These are phyloP conservation scores for Ophiocordyceps camponoti-rufipedis DNA, from an alignment of 2,329 filamentous ascomycete genomes.

Conservation along the genomic window DNA sequence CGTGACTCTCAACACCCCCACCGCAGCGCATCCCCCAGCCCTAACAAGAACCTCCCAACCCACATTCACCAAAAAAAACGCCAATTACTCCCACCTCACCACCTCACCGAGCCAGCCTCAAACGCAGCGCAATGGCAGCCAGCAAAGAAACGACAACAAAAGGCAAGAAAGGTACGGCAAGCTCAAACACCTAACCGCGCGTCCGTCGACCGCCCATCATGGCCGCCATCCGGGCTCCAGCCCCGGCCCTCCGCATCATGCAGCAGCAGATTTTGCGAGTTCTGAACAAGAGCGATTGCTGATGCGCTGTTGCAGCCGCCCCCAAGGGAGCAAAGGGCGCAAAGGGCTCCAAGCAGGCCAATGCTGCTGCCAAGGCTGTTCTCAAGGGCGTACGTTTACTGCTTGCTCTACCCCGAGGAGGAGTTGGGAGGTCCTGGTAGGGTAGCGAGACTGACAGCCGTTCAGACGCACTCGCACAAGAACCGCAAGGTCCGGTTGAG, in stretches of 20 bases:
- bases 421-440: not conserved
- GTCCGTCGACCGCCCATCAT: too few species aligned
- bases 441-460: not conserved
- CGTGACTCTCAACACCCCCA: not conserved
- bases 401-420: not conserved
- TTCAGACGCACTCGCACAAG: conserved; percentile 49
- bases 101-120: not conserved
- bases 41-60: conserved; percentile 8
- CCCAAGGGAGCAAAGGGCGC: conserved; percentile 39
- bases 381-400: conserved; percentile 71
- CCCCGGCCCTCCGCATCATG: conserved; percentile 28
- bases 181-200: not conserved
- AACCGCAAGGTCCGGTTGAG: conserved; percentile 79
- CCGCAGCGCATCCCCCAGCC: conserved; percentile 4
- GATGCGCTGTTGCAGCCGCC: conserved; percentile 43
- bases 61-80: conserved; percentile 2
- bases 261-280: conserved; percentile 65
- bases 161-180: conserved; percentile 29
- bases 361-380: conserved; percentile 85
- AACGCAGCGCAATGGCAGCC: conserved; percentile 16
- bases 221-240: not conserved
- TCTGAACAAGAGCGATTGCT: conserved; percentile 54
- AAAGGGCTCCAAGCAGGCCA: conserved; percentile 69
- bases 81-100: not conserved
- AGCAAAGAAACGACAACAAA: conserved; percentile 15